Evolutionary conservation across 805 yeast species (phyloP).

Genomic region (Saccharomycopsis lassenensis): DNA sequence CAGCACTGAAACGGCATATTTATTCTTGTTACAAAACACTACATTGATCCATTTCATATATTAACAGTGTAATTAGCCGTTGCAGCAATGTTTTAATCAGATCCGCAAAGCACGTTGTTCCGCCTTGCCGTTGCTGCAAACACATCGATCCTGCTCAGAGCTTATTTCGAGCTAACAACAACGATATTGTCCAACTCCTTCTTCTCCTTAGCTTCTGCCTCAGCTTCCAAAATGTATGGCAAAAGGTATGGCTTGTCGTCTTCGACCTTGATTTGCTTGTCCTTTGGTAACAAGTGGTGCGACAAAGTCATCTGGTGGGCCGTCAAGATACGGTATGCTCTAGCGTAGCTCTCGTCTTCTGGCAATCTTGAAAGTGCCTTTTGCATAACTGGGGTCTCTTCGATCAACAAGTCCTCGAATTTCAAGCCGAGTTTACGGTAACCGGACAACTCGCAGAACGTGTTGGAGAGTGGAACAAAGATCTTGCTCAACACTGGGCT

Average conservation of each 20-base stretch:
- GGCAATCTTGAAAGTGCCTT: conserved; percentile 86
- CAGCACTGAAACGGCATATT: no score
- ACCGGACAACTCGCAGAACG: conserved; percentile 67
- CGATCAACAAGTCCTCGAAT: conserved; percentile 77
- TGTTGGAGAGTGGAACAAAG: conserved; percentile 69
- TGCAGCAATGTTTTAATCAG: no score
- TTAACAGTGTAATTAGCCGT: no score
- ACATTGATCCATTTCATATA: no score
- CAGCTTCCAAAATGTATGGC: conserved; percentile 89
- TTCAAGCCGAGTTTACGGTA: conserved; percentile 90
- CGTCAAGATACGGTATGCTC: conserved; percentile 84
- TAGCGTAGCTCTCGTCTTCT: conserved; percentile 71
- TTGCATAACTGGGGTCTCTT: conserved; percentile 80
- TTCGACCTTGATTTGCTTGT: conserved; percentile 65
- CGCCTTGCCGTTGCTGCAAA: neutral
- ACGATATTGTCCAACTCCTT: conserved; percentile 74
- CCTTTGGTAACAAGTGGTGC: conserved; percentile 75
- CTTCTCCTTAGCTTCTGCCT: conserved; percentile 83
- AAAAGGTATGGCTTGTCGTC: conserved; percentile 76
- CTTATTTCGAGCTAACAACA: conserved; percentile 19
- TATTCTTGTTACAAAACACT: no score
- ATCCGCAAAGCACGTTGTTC: no score
- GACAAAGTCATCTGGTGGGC: conserved; percentile 83
- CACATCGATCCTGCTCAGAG: no score
- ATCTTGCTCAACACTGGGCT: conserved; percentile 70